Conservation (phyloP, 1,139 yeast genomes). For the Suhomyces yuchorum region DNA sequence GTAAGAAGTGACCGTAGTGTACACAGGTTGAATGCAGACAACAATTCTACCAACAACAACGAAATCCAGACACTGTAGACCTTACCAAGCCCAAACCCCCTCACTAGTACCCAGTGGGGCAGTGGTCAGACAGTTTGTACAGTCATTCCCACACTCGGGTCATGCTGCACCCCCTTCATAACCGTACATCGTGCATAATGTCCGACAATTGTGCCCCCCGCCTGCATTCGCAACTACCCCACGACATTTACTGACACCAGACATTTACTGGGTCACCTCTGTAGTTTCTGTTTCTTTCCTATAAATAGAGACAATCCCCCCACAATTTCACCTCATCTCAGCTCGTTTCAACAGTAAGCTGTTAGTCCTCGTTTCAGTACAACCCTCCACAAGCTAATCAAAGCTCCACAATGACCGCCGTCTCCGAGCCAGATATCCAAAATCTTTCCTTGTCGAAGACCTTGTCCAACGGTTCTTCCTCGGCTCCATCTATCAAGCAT, state of each 20-base stretch:
- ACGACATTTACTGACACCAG: not conserved
- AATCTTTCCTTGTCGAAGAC: slow-evolving; percentile 29
- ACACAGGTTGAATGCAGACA: not conserved
- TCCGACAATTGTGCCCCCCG: slow-evolving; percentile 1
- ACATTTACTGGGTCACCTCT: not conserved
- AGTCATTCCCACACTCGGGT: not conserved
- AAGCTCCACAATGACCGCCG: slow-evolving; percentile 11
- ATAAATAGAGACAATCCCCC: slow-evolving; percentile 4
- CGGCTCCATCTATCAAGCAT: slow-evolving; percentile 38
- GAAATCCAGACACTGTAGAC: not conserved
- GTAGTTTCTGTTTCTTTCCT: not conserved
- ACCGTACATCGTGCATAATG: not conserved
- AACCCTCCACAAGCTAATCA: not conserved
- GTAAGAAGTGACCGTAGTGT: too few relatives aligned
- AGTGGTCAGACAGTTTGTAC: not conserved
- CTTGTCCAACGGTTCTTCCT: slow-evolving; percentile 31
- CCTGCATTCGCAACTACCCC: slow-evolving; percentile 1
- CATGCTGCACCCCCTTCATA: not conserved
- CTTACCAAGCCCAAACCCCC: not conserved
- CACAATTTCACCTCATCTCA: not conserved
- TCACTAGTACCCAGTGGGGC: not conserved
- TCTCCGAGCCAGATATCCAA: slow-evolving; percentile 24
- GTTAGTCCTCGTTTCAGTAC: not conserved
- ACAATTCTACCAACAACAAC: not conserved
- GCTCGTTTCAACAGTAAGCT: not conserved